Base-by-base conservation (phyloP, 768 basidiomycete genomes). In the Boletus vinaceobasis region DNA sequence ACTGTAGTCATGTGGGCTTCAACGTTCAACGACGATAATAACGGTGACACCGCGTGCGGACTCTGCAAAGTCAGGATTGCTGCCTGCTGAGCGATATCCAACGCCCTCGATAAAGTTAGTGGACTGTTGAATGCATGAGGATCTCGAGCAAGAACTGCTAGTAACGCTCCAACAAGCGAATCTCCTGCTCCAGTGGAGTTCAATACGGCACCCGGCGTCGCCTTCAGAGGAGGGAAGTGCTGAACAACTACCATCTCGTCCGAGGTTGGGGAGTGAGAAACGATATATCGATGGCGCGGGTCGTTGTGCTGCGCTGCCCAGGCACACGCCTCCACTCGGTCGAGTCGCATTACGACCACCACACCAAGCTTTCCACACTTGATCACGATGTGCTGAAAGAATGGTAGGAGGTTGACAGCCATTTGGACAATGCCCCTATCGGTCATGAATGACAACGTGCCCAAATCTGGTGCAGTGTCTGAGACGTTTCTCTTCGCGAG, bases 101-200 rank as follows among this genome's bases (percentile, higher is more conserved):
- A 74, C 4, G 77, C 67, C 17, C 65, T 60, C 1, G 75, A 74
- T 52, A 91, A 61, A 2, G 71, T 61, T 4, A 56, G 53, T 13
- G 79, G 82, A 51, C 75, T 70, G n/a, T 74, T 69, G 54, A 88
- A 81, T 5, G 73, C 65, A 23, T 67, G 60, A 10, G 76, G 78
- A 27, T 71, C 61, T 7, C 75, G 68, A 13, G 75, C 71, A n/a
- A 93, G 70, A 9, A 75, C 74, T 6, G 92, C 87, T n/a, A 95
- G 70, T 31, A 97, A 65, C 1, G 87, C 83, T 7, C 94, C 95
- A 1, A 90, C 93, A 26, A 97, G 80, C 4, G 90, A 87, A 71
- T 98, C 95, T 0, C 95, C 95, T 1, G 91, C 94, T 1, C 96
- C 96, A 0, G 95, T 98, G 9, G 92, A 90, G 60, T 87, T 94